Evolutionary conservation across 2,329 filamentous ascomycete genomes (phyloP).

Genomic region (Neonectria sp.): DNA sequence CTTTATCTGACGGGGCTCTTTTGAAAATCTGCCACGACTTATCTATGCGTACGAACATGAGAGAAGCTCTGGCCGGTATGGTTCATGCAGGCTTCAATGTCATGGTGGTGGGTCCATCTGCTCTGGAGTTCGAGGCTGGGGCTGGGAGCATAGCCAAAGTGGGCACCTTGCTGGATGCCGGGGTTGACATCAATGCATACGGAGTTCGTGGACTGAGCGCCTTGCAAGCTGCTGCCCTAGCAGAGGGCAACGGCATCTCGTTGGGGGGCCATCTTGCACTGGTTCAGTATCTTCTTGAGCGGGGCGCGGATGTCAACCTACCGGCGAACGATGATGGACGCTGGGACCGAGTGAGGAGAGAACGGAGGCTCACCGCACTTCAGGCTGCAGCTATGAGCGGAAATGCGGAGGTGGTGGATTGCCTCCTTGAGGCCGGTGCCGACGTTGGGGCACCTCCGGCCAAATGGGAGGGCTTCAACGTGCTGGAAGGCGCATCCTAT

Average conservation of each 20-base stretch:
- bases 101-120: not conserved
- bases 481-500: slow-evolving; percentile 4
- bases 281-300: slow-evolving; percentile 8
- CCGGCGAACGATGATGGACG: not conserved
- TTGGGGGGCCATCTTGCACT: not conserved
- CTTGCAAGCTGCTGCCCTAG: slow-evolving; percentile 12
- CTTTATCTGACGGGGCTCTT: not conserved
- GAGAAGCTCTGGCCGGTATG: not conserved
- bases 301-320: slow-evolving; percentile 11
- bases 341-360: not conserved
- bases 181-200: slow-evolving; percentile 13
- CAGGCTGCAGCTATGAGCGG: slow-evolving; percentile 7
- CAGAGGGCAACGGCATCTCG: too few relatives aligned
- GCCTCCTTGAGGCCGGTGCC: slow-evolving; percentile 15
- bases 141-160: not conserved
- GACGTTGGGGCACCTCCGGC: not conserved
- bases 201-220: not conserved
- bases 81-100: not conserved
- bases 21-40: not conserved
- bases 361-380: not conserved
- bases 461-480: not conserved
- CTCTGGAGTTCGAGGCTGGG: not conserved
- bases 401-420: not conserved
- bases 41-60: too few relatives aligned
- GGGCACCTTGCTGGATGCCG: not conserved